Base-by-base conservation (phyloP, 768 basidiomycete species). In the Scleroderma citrinum region DNA sequence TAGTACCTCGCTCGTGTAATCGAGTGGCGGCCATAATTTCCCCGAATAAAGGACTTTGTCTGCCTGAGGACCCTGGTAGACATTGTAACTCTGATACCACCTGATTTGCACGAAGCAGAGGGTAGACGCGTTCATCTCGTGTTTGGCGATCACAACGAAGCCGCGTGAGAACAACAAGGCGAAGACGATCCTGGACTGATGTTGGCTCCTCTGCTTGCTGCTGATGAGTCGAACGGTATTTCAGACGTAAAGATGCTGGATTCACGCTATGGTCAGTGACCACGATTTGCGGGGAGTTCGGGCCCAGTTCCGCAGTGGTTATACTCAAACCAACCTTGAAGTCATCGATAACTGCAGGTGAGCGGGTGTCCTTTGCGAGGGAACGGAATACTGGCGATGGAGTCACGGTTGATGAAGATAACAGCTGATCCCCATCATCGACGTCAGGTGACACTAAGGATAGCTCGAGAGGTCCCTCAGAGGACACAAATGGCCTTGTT, bases 71-170 rank as follows among this genome's bases (percentile, higher is more conserved):
- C 63, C 59, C 49, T 57, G 58, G 36, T 59, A 68, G 16, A 35
- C 47, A 37, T 60, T 65, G 40, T 47, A 60, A 16, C 56, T 64
- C 64, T 4, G 73, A 68, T 42, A 79, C 67, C 8, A 74, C 65
- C 52, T 69, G 69, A 60, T 89, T 89, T 26, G 79, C 74, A 55
- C 75, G 63, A 13, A 91, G 69, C 19, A 90, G 72, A 2, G 85
- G 85, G 21, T 75, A 72, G 10, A 85, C 72, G 19, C 79, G 76
- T 56, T 85, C 82, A 35, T 76, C 74, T 19, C 78, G 77, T 11
- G 82, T 76, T 61, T 84, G 81, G 13, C 68, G 71, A 60, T 87
- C 83, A 52, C 69, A 72, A 31, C 76, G 72, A 35, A 82, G 71
- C 24, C 86, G 76, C 10, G 80, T 76, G 68, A 80, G 77, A 23